Evolutionary conservation across 75 land plant genomes (phyloP).

Genomic region (Selaginella moellendorffii): DNA sequence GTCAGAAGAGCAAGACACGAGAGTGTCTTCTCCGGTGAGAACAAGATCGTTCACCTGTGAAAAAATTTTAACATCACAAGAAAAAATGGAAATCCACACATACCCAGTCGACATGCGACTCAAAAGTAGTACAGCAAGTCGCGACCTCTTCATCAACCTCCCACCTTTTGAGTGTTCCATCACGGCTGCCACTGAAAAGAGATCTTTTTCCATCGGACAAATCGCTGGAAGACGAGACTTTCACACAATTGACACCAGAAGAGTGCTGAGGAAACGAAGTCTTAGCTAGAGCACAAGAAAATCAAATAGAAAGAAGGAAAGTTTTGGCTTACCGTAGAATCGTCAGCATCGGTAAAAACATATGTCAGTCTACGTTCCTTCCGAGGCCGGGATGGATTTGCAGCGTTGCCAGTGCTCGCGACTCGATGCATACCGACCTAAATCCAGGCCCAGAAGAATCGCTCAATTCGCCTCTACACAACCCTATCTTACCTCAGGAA

Average conservation of each 20-base stretch:
- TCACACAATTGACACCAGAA: slow-evolving; percentile 77
- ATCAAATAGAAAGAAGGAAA: background rate
- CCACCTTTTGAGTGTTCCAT: slow-evolving; percentile 99
- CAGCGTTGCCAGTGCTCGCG: slow-evolving; percentile 75
- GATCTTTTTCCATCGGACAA: slow-evolving; percentile 25
- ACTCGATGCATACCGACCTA: slow-evolving; percentile 90
- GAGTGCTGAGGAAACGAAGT: slow-evolving; percentile 52
- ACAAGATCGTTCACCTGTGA: slow-evolving; percentile 84
- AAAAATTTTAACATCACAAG: background rate
- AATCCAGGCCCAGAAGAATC: too few relatives aligned
- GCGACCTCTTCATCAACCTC: slow-evolving; percentile 41
- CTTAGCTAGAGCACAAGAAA: background rate
- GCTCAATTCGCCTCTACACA: too few relatives aligned
- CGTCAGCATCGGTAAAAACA: slow-evolving; percentile 73
- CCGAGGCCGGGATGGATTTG: slow-evolving; percentile 66
- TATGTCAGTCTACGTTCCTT: slow-evolving; percentile 87
- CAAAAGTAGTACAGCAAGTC: slow-evolving; percentile 69
- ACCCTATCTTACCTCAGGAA: too few relatives aligned
- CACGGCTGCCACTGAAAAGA: slow-evolving; percentile 84
- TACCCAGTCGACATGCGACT: slow-evolving; percentile 99
- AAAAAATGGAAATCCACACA: too few relatives aligned
- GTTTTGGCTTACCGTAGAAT: slow-evolving; percentile 44
- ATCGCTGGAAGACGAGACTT: slow-evolving; percentile 26
- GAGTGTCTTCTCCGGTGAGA: slow-evolving; percentile 51
- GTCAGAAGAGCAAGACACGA: slow-evolving; percentile 93